Percentiles rank a stretch among this genome's conserved stretches.
These are phyloP conservation scores for Phytomonas sp. DNA, from an alignment of 208 protist genomes.

Conservation along the genomic window DNA sequence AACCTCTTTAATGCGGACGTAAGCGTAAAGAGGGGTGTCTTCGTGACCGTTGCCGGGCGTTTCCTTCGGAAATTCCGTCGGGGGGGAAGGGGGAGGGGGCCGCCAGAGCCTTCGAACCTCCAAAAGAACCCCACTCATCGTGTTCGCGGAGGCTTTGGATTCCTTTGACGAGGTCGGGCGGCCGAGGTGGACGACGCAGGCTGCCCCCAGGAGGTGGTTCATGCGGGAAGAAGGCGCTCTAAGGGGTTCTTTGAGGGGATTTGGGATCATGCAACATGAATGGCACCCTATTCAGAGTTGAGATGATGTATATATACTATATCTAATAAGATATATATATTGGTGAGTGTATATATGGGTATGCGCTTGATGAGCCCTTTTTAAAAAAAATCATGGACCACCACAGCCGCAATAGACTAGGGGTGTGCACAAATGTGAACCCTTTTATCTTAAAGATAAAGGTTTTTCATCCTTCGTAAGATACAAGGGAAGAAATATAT, in stretches of 20 bases:
- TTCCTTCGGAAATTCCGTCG: neutral
- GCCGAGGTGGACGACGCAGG: constrained; percentile 18
- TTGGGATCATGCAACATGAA: constrained; percentile 1
- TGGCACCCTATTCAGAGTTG: neutral
- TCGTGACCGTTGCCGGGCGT: neutral
- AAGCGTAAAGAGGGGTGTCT: constrained; percentile 37
- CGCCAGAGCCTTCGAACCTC: constrained; percentile 65
- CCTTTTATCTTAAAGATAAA: neutral
- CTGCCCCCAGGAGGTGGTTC: constrained; percentile 11
- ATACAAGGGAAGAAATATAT: neutral
- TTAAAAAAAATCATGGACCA: no score
- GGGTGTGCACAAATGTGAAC: neutral
- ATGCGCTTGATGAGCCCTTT: no score
- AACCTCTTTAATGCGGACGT: constrained; percentile 66
- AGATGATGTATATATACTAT: neutral
- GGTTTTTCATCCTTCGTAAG: neutral
- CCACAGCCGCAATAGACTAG: neutral
- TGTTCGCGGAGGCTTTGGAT: neutral
- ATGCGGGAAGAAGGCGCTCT: neutral
- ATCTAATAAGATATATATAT: neutral
- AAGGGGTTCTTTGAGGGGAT: neutral
- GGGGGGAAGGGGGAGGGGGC: constrained; percentile 8
- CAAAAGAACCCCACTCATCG: constrained; percentile 29
- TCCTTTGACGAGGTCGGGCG: neutral
- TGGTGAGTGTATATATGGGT: no score